phyloP scores from a whole-genome alignment of 352 stramenopile genomes.

The Phytophthora cajani region DNA sequence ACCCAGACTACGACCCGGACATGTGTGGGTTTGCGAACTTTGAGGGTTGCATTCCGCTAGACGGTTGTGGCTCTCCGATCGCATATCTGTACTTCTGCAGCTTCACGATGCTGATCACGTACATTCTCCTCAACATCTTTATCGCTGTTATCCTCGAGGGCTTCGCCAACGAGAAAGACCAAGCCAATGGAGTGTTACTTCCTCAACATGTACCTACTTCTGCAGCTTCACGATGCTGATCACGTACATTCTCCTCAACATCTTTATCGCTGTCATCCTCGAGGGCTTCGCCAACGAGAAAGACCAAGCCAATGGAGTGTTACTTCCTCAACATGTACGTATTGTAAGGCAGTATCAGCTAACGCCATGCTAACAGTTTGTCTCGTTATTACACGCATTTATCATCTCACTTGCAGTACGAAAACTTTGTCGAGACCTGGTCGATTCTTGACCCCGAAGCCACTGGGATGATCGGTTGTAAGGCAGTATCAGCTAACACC shows the following conservation, averaged over 20 bases:
- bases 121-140: slow-evolving; percentile 89
- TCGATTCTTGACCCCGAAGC: slow-evolving; percentile 73
- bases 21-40: slow-evolving; percentile 59
- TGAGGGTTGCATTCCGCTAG: slow-evolving; percentile 48
- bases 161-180: slow-evolving; percentile 80
- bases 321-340: slow-evolving; percentile 52
- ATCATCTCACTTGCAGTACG: slow-evolving; percentile 32
- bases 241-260: slow-evolving; percentile 85
- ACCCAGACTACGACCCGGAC: slow-evolving; percentile 40
- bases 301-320: slow-evolving; percentile 60
- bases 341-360: not conserved
- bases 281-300: slow-evolving; percentile 83
- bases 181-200: slow-evolving; percentile 51
- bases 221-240: slow-evolving; percentile 87
- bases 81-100: slow-evolving; percentile 77
- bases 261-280: slow-evolving; percentile 90
- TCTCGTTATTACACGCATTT: not conserved
- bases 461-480: slow-evolving; percentile 62
- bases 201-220: slow-evolving; percentile 67
- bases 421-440: slow-evolving; percentile 70
- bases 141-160: slow-evolving; percentile 87
- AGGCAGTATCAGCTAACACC: not conserved
- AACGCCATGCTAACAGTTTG: not conserved
- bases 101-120: slow-evolving; percentile 84
- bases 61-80: slow-evolving; percentile 58